These are phyloP conservation scores for Coniella vitis DNA, from an alignment of 2,329 filamentous ascomycete species.

Conservation along the genomic window DNA sequence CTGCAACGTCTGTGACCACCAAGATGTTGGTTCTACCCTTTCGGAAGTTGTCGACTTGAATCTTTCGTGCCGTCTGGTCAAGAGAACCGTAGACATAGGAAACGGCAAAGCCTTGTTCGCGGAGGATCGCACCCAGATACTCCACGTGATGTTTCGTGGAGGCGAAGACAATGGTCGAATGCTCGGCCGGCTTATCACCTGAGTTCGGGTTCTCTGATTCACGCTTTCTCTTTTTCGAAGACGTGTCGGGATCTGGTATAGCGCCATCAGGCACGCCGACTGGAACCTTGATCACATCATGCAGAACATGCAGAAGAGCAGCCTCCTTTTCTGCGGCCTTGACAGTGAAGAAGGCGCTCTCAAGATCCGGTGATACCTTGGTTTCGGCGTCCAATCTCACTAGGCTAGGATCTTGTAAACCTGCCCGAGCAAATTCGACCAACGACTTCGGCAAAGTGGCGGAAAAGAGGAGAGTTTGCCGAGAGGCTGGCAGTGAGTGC, in stretches of 20 bases:
- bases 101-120: constrained; percentile 73
- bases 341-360: constrained; percentile 89
- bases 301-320: constrained; percentile 77
- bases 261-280: constrained; percentile 52
- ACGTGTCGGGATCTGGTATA: constrained; percentile 36
- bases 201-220: constrained; percentile 44
- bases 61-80: constrained; percentile 87
- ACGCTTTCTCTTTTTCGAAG: constrained; percentile 68
- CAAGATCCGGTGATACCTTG: constrained; percentile 92
- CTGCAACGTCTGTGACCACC: constrained; percentile 94
- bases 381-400: constrained; percentile 89
- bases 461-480: constrained; percentile 92
- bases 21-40: constrained; percentile 79
- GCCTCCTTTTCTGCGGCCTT: constrained; percentile 94
- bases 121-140: constrained; percentile 78
- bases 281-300: constrained; percentile 90
- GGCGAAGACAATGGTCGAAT: constrained; percentile 92
- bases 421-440: constrained; percentile 91
- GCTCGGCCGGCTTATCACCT: constrained; percentile 69
- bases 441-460: constrained; percentile 89
- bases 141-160: constrained; percentile 98
- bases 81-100: constrained; percentile 93
- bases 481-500: constrained; percentile 71
- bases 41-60: constrained; percentile 87
- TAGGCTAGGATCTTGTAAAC: constrained; percentile 84